Evolutionary conservation across 2,329 filamentous ascomycete genomes (phyloP).

Genomic region (Ceratocystiopsis brevicomis): DNA sequence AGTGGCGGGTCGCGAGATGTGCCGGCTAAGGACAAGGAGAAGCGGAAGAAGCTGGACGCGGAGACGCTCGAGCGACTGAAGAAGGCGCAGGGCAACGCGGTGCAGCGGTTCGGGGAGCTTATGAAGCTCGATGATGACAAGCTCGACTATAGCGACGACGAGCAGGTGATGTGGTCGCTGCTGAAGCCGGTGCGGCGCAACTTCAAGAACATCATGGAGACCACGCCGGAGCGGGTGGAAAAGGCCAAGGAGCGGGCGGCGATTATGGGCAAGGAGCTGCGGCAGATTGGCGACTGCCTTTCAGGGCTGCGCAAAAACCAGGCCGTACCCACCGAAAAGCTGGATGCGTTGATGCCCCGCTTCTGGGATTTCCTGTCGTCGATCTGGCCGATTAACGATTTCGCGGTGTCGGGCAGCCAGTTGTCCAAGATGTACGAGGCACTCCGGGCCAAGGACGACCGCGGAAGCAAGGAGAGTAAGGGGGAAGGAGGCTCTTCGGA

Average conservation of each 20-base stretch:
- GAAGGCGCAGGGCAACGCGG: slow-evolving; percentile 16
- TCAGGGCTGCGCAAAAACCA: slow-evolving; percentile 15
- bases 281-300: slow-evolving; percentile 19
- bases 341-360: slow-evolving; percentile 18
- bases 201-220: slow-evolving; percentile 20
- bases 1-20: slow-evolving; percentile 9
- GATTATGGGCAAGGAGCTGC: slow-evolving; percentile 19
- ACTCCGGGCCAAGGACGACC: slow-evolving; percentile 16
- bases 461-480: slow-evolving; percentile 11
- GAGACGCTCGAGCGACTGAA: slow-evolving; percentile 19
- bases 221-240: slow-evolving; percentile 13
- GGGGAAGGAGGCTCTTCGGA: not conserved
- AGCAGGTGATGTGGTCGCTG: slow-evolving; percentile 21
- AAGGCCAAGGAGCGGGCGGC: slow-evolving; percentile 19
- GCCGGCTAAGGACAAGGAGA: slow-evolving; percentile 20
- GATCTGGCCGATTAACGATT: slow-evolving; percentile 20
- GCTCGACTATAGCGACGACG: slow-evolving; percentile 16
- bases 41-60: slow-evolving; percentile 17
- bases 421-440: slow-evolving; percentile 19
- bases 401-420: slow-evolving; percentile 18
- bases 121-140: slow-evolving; percentile 18
- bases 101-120: slow-evolving; percentile 20
- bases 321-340: slow-evolving; percentile 12
- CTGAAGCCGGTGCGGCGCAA: slow-evolving; percentile 18
- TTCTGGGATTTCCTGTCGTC: slow-evolving; percentile 22